Evolutionary conservation across 768 basidiomycete genomes (phyloP), one percentile per base, ranked within the genome.

Genomic region (Suillus subaureus): DNA sequence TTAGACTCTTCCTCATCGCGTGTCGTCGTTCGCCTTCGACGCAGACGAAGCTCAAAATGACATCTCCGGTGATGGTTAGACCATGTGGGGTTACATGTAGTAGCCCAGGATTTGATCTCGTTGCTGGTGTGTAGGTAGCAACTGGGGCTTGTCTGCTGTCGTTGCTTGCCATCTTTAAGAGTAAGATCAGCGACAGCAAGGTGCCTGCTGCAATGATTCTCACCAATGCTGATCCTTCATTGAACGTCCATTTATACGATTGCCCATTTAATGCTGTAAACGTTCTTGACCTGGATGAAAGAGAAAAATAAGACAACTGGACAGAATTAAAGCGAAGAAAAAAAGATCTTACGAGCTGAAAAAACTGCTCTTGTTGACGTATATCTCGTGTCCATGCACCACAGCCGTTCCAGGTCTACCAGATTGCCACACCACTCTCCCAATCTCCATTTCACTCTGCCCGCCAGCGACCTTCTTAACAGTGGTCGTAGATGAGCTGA

Each of bases 241-340:
- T 72, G 47, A 78, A 76, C 23, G 75, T 71, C 75, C 75, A 76
- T 65, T 76, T 76, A 64, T 76, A 76, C 7, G 75, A 74, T 51
- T 76, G 73, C 21, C 75, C 75, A 55, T 76, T 76, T 69, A 78
- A 70, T 31, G 75, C 77, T 47, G 70, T 76, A 47, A 76, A 76
- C 55, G 77, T 77, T 35, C 75, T 69, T 42, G 75, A 78, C 60
- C 75, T 76, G 57, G 18, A 42, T 6, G 4, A 42, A 18, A 63
- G 16, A 26, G 37, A 61, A 26, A 9, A 18, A 42, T 47, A 49
- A 49, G 21, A 52, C 39, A 21, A 40, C 61, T 52, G 51, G 16
- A 40, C 26, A n/a, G 16, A 26, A 54, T 26, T 35, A 49, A 18
- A 23, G 15, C 2, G 1, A 43, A 28, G 43, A 42, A 55, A 49